Base-by-base conservation (phyloP, 1,139 yeast genomes). In the Saccharomyces pastorianus region DNA sequence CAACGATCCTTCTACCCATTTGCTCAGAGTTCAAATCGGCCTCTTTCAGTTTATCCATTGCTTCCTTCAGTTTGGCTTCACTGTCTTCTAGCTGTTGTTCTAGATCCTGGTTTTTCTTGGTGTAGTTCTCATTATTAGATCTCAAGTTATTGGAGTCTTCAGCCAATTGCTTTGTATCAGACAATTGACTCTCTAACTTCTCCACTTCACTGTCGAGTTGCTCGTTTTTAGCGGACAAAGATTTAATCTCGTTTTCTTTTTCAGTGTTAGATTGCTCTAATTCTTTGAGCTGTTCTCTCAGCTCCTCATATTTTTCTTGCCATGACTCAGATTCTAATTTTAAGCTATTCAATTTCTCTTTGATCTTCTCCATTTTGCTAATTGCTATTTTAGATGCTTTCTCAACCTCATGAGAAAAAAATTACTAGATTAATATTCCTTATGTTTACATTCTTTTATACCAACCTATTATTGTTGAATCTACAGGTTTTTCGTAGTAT, bases 21-120 rank as follows among this genome's bases (percentile, higher is more conserved):
- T 89, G 96, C 76, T 95, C 99, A 62, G 95, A 95, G 78, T 90
- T 89, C 76, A 95, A 84, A 70, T 95, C 99, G 57, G 96, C 85
- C 72, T 89, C 96, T 75, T 96, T 89, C 73, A 91, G 82, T 78
- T 90, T 89, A 69, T 86, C 91, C 62, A 96, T 89, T 61, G 97
- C 88, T 73, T 88, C 95, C 76, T 90, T 88, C 79, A 90, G 81
- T 78, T 88, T 87, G 72, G 84, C 82, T 74, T 93, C 98, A 57
- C 95, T 87, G 69, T 82, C 87, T 76, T 93, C 99, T 70, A 93
- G 80, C 72, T 91, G 96, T 63, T 88, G 95, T 76, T 95, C 99
- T 73, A 93, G 82, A 67, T 85, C 84, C 69, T 88, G 88, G 73
- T 88, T 86, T 82, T 91, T 93, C 82, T 89, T 89, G 74, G 91